phyloP scores from a whole-genome alignment of 345 rosid species.

The Aquilaria yunnanensis region DNA sequence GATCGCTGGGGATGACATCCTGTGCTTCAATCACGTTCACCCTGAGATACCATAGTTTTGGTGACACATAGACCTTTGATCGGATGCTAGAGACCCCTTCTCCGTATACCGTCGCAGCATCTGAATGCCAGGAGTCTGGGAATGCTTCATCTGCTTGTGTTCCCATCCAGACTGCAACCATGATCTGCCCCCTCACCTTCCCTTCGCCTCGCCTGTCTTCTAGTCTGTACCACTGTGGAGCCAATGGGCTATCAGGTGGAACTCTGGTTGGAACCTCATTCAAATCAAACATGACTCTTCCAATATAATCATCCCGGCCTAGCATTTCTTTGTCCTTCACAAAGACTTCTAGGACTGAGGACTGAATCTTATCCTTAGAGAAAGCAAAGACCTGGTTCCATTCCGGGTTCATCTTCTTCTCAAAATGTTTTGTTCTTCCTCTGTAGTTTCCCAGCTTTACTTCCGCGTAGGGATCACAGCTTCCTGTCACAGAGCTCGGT shows the following conservation, averaged over 20 bases:
- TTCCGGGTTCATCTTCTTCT: slow-evolving; percentile 69
- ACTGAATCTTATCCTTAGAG: slow-evolving; percentile 78
- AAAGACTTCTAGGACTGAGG: slow-evolving; percentile 64
- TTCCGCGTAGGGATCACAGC: slow-evolving; percentile 86
- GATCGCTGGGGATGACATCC: slow-evolving; percentile 60
- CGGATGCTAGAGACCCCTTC: slow-evolving; percentile 56
- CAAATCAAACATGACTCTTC: slow-evolving; percentile 66
- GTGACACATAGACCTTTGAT: slow-evolving; percentile 82
- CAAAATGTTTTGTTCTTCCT: slow-evolving; percentile 74
- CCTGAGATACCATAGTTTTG: slow-evolving; percentile 81
- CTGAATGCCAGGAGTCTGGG: slow-evolving; percentile 79
- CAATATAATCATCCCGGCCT: slow-evolving; percentile 73
- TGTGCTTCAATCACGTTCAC: slow-evolving; percentile 89
- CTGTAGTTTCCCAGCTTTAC: slow-evolving; percentile 89
- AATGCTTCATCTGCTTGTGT: slow-evolving; percentile 94
- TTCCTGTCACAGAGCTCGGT: slow-evolving; percentile 50
- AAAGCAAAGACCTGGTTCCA: slow-evolving; percentile 94
- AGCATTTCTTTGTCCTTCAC: slow-evolving; percentile 68
- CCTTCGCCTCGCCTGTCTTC: slow-evolving; percentile 69
- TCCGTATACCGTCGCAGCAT: slow-evolving; percentile 62
- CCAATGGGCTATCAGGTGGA: slow-evolving; percentile 92
- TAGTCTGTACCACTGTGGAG: slow-evolving; percentile 85
- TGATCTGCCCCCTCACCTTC: slow-evolving; percentile 67
- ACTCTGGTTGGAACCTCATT: slow-evolving; percentile 87
- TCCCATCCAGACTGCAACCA: slow-evolving; percentile 97